Base-by-base conservation (phyloP, 139 green algal species). In the Chlamydomonas schloesseri region DNA sequence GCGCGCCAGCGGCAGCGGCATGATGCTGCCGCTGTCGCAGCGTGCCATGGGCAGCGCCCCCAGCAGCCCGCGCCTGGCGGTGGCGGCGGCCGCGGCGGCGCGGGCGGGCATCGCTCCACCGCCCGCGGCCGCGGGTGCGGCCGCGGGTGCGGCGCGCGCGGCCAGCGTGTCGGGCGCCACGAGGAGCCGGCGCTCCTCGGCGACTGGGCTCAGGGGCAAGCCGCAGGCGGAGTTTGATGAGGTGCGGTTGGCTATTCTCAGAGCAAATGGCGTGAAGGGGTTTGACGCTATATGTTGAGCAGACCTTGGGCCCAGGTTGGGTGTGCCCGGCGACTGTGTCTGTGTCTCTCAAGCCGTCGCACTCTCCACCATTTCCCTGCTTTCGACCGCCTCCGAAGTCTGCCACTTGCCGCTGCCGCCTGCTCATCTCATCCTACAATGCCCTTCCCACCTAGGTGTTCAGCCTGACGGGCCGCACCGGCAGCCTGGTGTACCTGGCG, bases 401-500 rank as follows among this genome's bases (percentile, higher is more conserved):
- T n/a, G n/a, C n/a, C n/a, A n/a, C n/a, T n/a, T n/a, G n/a, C n/a
- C n/a, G n/a, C n/a, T n/a, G n/a, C n/a, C n/a, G n/a, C n/a, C n/a
- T n/a, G n/a, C n/a, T n/a, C n/a, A n/a, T n/a, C n/a, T n/a, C n/a
- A n/a, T n/a, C n/a, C n/a, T n/a, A n/a, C n/a, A n/a, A n/a, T n/a
- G n/a, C n/a, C n/a, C n/a, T n/a, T n/a, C n/a, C n/a, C n/a, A n/a
- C n/a, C n/a, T n/a, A 85, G 79, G 79, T 85, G 13, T 85, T 85
- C 79, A 77, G 67, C 75, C 75, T 89, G 11, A 91, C 89, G 31
- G 76, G 86, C 17, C 69, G 82, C 69, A 90, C 90, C 36, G 91
- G 91, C 71, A 89, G 73, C 36, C 74, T 89, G 24, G 55, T 94
- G 72, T 95, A 95, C 89, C 94, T 96, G 91, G 92, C 93, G 36